Percentiles rank a stretch among this genome's conserved stretches.
phyloP scores from a whole-genome alignment of 164 flowering plant genomes.

The Nymphaea colorata region DNA sequence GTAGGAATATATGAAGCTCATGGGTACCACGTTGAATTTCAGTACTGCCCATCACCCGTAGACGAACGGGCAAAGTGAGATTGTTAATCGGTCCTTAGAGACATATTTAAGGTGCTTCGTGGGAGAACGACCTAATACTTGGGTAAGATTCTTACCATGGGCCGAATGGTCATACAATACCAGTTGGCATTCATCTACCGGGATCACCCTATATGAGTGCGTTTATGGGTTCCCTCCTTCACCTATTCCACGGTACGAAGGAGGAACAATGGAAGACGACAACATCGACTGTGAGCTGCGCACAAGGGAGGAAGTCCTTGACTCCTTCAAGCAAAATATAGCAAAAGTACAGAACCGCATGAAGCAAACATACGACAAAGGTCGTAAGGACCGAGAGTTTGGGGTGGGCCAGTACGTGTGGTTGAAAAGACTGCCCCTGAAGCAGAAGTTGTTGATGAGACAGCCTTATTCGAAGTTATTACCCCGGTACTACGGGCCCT shows the following conservation, averaged over 20 bases:
- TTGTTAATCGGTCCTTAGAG: background rate
- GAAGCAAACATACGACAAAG: background rate
- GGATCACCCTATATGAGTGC: background rate
- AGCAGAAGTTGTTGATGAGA: background rate
- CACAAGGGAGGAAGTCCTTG: background rate
- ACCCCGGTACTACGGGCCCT: background rate
- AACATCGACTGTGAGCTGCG: background rate
- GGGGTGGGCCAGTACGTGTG: background rate
- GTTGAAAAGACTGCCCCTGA: background rate
- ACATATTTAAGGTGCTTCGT: background rate
- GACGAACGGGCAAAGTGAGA: background rate
- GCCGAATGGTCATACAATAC: background rate
- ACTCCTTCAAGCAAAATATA: background rate
- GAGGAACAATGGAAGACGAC: background rate
- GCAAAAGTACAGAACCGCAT: background rate
- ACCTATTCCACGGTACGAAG: background rate
- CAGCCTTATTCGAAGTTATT: background rate
- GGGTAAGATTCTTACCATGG: background rate
- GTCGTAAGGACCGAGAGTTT: background rate
- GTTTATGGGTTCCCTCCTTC: background rate
- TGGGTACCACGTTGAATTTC: background rate
- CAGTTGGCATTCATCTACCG: background rate
- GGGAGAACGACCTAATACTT: background rate
- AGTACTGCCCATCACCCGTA: background rate
- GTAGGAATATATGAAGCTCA: background rate